These are phyloP conservation scores for Kwoniella dejecticola DNA, from an alignment of 768 basidiomycete genomes.

Conservation along the genomic window DNA sequence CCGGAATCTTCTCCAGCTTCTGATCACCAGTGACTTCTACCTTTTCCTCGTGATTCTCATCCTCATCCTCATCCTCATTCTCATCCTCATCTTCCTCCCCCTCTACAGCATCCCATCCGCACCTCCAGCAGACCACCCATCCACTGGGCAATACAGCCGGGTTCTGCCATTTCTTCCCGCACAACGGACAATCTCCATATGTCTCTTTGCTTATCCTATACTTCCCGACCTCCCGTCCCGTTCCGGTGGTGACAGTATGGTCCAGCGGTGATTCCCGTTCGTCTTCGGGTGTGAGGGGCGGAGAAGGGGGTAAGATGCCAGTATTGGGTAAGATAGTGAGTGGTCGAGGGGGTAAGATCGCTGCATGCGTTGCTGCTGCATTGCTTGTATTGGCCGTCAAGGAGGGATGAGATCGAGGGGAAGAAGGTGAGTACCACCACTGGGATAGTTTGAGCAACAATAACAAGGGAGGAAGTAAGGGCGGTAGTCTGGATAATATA, in stretches of 20 bases:
- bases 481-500: conserved; percentile 23
- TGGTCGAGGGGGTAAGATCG: conserved; percentile 74
- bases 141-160: conserved; percentile 88
- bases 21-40: not conserved
- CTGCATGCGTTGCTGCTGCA: conserved; percentile 53
- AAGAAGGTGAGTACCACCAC: conserved; percentile 98
- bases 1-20: not conserved
- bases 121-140: conserved; percentile 93
- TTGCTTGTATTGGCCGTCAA: conserved; percentile 58
- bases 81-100: conserved; percentile 55
- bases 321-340: conserved; percentile 68
- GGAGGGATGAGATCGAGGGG: conserved; percentile 68
- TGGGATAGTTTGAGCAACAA: conserved; percentile 67
- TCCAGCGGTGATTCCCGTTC: not conserved
- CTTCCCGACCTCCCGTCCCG: not conserved
- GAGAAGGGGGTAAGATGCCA: conserved; percentile 28
- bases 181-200: conserved; percentile 86
- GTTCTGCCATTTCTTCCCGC: conserved; percentile 71
- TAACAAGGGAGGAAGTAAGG: conserved; percentile 16
- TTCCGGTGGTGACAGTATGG: not conserved
- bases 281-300: conserved; percentile 23
- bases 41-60: conserved; percentile 1
- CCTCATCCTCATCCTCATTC: conserved; percentile 15
- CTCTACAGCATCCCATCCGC: conserved; percentile 80
- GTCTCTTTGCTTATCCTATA: conserved; percentile 65